These are phyloP conservation scores for Dactylellina cionopaga DNA, from an alignment of 2,329 filamentous ascomycete genomes.

Conservation along the genomic window DNA sequence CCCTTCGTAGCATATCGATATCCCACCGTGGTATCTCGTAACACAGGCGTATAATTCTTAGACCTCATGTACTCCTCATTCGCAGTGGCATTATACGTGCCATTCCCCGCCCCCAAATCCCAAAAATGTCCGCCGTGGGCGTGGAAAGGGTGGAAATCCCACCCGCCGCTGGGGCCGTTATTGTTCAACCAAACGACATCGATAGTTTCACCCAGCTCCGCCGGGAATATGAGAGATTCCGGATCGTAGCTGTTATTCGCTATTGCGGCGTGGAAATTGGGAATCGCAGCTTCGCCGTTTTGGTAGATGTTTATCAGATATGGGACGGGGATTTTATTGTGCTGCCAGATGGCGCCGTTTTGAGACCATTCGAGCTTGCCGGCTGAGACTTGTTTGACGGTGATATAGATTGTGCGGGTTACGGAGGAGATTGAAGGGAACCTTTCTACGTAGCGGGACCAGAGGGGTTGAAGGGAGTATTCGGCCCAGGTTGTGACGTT, in stretches of 20 bases:
- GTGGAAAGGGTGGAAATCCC: constrained; percentile 68
- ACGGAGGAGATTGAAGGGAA: constrained; percentile 64
- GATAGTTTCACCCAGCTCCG: constrained; percentile 68
- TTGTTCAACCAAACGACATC: constrained; percentile 67
- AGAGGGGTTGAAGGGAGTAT: constrained; percentile 63
- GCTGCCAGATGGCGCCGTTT: constrained; percentile 64
- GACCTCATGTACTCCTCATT: constrained; percentile 63
- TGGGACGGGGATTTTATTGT: constrained; percentile 61
- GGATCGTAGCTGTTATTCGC: constrained; percentile 68
- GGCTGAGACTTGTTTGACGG: constrained; percentile 62
- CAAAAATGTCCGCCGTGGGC: constrained; percentile 68
- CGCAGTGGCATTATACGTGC: constrained; percentile 65
- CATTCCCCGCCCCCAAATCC: constrained; percentile 67
- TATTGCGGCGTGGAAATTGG: constrained; percentile 66
- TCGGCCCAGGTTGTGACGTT: constrained; percentile 63
- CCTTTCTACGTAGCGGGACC: constrained; percentile 55
- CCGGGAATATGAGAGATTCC: constrained; percentile 65
- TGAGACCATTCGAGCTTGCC: constrained; percentile 60
- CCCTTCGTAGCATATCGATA: constrained; percentile 66
- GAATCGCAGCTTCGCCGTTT: constrained; percentile 63
- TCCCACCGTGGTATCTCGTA: constrained; percentile 67
- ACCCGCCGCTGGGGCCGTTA: constrained; percentile 58
- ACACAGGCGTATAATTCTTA: constrained; percentile 60
- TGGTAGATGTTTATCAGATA: constrained; percentile 68
- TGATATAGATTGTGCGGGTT: constrained; percentile 65